Percentiles rank a stretch among this genome's conserved stretches.
phyloP scores from a whole-genome alignment of 257 asterid genomes.

The Solanum acaule region DNA sequence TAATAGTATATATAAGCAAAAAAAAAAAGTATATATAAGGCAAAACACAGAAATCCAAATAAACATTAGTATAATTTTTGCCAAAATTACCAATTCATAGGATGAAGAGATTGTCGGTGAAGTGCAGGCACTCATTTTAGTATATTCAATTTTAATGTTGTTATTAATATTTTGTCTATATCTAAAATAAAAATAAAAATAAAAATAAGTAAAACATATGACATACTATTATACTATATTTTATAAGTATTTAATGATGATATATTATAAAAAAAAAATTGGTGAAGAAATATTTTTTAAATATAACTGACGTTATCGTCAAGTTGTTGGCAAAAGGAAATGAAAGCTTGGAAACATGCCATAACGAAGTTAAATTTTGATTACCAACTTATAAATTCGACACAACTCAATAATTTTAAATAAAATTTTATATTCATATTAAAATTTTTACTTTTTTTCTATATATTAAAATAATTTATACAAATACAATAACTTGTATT shows the following conservation, averaged over 20 bases:
- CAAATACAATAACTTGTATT: too few relatives aligned
- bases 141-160: not conserved
- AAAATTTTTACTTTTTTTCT: too few relatives aligned
- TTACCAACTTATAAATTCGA: fast-evolving
- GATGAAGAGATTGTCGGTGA: not conserved
- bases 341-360: not conserved
- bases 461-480: too few relatives aligned
- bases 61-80: not conserved
- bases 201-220: not conserved
- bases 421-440: too few relatives aligned
- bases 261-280: not conserved
- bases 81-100: not conserved
- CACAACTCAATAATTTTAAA: not conserved
- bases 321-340: not conserved
- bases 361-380: not conserved
- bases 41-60: not conserved
- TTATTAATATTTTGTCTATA: too few relatives aligned
- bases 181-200: too few relatives aligned
- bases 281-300: not conserved
- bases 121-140: not conserved
- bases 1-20: not conserved
- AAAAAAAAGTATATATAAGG: too few relatives aligned
- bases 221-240: not conserved
- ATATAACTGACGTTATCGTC: not conserved
- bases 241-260: not conserved